Evolutionary conservation across 176 grass and related monocot genomes (phyloP).

Genomic region (Triticum timopheevii): DNA sequence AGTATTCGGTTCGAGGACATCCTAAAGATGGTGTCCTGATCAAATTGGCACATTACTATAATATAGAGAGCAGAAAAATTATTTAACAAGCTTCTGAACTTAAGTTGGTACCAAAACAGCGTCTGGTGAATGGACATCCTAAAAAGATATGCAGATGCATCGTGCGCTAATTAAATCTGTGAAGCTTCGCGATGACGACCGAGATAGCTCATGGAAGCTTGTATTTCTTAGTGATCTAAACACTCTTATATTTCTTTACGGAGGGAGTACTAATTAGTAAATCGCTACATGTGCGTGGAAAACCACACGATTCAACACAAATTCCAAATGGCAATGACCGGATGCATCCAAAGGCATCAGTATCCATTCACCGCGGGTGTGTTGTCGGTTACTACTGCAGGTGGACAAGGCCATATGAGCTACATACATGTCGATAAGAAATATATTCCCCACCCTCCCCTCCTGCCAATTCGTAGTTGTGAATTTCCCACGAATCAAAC

Average conservation of each 20-base stretch:
- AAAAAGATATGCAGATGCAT: neutral
- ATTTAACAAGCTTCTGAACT: neutral
- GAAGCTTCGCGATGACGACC: neutral
- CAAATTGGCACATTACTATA: neutral
- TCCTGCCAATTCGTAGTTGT: neutral
- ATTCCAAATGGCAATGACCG: neutral
- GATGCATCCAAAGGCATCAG: neutral
- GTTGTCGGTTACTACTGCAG: no score
- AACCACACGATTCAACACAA: neutral
- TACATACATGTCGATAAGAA: neutral
- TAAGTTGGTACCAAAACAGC: neutral
- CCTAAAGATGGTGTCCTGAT: neutral
- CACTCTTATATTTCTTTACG: no score
- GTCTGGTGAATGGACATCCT: neutral
- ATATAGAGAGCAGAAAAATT: neutral
- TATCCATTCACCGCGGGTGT: neutral
- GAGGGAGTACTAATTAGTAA: no score
- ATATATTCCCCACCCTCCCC: neutral
- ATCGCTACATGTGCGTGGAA: neutral
- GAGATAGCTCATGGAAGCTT: neutral
- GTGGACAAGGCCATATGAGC: neutral
- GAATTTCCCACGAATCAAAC: neutral
- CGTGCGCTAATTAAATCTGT: neutral
- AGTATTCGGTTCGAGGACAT: constrained; percentile 3
- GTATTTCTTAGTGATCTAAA: no score